Base-by-base conservation (phyloP, 441 rosid species). In the Omphalea diandra region DNA sequence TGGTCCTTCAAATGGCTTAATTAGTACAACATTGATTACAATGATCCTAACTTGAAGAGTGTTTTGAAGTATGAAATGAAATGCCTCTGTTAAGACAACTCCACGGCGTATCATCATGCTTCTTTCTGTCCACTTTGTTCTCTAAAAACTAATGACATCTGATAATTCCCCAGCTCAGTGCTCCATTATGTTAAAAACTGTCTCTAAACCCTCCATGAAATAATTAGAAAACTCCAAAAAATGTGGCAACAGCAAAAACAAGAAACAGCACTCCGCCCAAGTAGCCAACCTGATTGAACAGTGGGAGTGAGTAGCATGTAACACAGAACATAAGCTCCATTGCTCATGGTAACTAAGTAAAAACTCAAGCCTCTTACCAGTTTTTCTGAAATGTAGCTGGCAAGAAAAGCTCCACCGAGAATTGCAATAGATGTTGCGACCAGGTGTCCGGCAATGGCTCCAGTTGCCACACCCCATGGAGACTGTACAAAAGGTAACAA, bases 361-460 rank as follows among this genome's bases (percentile, higher is more conserved):
- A 32, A 61, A 35, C 3, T 20, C 15, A 46, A 18, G 49, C 43
- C 32, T 73, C 76, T 44, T 84, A 92, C 99, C 86, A 89, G 73
- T 81, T 94, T 94, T 79, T 94, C 97, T 18, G 99, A 94, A 71
- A 94, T 90, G 82, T 90, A 87, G 81, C 86, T 88, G 72, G 98
- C 97, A 56, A 95, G 93, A 76, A 95, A 82, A 20, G 98, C 97
- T 72, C 98, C 99, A 1, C 99, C 99, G 17, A 95, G 68, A 72
- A 92, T 77, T 7, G 99, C 99, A 49, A 92, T 79, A 27, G 85
- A 73, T 75, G 98, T 95, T 5, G 99, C 99, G 2, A 87, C 68
- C 64, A 95, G 80, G 82, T 95, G 99, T 75, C 99, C 99, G 4
- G 82, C 97, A 72, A 95, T 92, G 74, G 99, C 99, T 75, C 99